Percentiles rank a stretch among this genome's conserved stretches.
phyloP scores from a whole-genome alignment of 345 rosid genomes.

The Syzygium aqueum region DNA sequence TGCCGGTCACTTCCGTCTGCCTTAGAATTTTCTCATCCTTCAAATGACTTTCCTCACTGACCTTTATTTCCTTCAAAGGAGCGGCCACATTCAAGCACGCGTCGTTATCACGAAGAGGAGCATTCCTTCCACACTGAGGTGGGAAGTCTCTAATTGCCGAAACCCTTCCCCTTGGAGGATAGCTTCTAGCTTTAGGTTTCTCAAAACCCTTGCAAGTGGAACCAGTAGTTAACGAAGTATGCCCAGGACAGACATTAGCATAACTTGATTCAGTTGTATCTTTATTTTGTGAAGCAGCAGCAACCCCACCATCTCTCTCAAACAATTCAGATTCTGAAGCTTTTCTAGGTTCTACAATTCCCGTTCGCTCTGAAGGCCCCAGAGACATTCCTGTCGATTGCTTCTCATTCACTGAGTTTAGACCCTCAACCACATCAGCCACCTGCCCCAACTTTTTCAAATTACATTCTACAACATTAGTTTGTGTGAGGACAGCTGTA shows the following conservation, averaged over 20 bases:
- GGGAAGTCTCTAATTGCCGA: conserved; percentile 48
- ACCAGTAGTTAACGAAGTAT: neutral
- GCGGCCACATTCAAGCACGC: conserved; percentile 1
- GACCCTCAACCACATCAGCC: neutral
- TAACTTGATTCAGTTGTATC: neutral
- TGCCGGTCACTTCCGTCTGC: conserved; percentile 5
- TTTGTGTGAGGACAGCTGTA: neutral
- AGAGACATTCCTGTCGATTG: neutral
- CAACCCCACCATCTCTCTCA: neutral
- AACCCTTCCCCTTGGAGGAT: conserved; percentile 39
- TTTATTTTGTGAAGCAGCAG: conserved; percentile 4
- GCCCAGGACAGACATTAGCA: neutral
- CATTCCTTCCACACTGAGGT: conserved; percentile 34
- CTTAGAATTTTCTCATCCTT: conserved; percentile 1
- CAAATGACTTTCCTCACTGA: conserved; percentile 6
- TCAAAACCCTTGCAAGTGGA: neutral
- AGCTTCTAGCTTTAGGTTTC: conserved; percentile 13
- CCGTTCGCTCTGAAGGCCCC: neutral
- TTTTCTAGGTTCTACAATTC: neutral
- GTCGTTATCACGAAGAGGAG: conserved; percentile 9
- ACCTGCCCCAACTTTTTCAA: neutral
- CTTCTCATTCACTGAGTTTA: neutral
- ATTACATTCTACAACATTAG: neutral
- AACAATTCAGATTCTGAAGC: conserved; percentile 1
- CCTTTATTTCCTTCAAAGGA: conserved; percentile 1